Evolutionary conservation across 768 basidiomycete species (phyloP).

Genomic region (Leccinum pellstonianum): DNA sequence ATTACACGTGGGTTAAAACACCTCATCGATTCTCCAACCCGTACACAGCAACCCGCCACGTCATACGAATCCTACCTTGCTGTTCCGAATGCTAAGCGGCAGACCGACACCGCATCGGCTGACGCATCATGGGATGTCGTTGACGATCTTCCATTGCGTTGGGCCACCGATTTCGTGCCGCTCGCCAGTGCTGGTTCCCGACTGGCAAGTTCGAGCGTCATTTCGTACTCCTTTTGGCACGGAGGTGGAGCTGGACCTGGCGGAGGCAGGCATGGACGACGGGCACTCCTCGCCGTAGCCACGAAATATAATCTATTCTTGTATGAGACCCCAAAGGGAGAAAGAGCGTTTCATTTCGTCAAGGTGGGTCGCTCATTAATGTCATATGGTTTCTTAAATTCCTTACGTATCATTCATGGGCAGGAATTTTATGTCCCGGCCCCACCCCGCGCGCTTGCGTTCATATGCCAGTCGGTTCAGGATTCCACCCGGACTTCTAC

Average conservation of each 20-base stretch:
- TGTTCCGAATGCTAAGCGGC: slow-evolving; percentile 27
- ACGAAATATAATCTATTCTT: slow-evolving; percentile 71
- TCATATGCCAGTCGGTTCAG: slow-evolving; percentile 66
- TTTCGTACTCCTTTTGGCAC: slow-evolving; percentile 68
- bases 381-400: neutral
- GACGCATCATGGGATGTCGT: slow-evolving; percentile 71
- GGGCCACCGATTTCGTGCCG: slow-evolving; percentile 86
- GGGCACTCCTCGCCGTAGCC: slow-evolving; percentile 66
- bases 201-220: slow-evolving; percentile 53
- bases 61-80: slow-evolving; percentile 32
- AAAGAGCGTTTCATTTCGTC: slow-evolving; percentile 78
- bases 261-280: slow-evolving; percentile 44
- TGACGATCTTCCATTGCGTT: slow-evolving; percentile 70
- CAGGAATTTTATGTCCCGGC: slow-evolving; percentile 86
- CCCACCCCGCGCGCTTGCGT: slow-evolving; percentile 61
- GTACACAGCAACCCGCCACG: slow-evolving; percentile 25
- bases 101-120: slow-evolving; percentile 34
- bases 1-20: slow-evolving; percentile 65
- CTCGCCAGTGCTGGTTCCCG: slow-evolving; percentile 70
- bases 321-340: slow-evolving; percentile 80
- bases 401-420: slow-evolving; percentile 1
- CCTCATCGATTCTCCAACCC: slow-evolving; percentile 43
- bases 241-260: slow-evolving; percentile 49
- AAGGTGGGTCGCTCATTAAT: slow-evolving; percentile 44
- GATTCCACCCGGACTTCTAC: slow-evolving; percentile 47